phyloP scores from a whole-genome alignment of 257 asterid species.

The Knoxia roxburghii region DNA sequence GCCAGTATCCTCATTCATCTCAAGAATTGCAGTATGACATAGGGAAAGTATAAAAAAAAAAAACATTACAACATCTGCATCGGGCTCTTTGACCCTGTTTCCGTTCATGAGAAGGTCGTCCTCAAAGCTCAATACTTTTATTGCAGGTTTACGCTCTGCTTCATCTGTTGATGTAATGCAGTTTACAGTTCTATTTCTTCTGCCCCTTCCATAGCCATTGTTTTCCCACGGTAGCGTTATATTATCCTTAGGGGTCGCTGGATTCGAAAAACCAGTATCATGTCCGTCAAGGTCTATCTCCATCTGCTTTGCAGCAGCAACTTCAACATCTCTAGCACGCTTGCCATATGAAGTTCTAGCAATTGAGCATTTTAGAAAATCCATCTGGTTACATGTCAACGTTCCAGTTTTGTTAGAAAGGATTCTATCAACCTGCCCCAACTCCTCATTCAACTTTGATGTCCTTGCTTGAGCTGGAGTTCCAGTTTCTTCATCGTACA shows the following conservation, averaged over 20 bases:
- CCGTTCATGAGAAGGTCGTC: slow-evolving; percentile 77
- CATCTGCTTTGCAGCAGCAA: slow-evolving; percentile 89
- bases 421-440: slow-evolving; percentile 83
- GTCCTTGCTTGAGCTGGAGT: too few relatives aligned
- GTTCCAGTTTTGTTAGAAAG: slow-evolving; percentile 96
- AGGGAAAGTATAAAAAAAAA: too few relatives aligned
- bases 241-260: slow-evolving; percentile 17
- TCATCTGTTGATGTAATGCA: too few relatives aligned
- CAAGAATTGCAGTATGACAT: slow-evolving; percentile 93
- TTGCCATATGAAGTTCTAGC: too few relatives aligned
- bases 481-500: too few relatives aligned
- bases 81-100: slow-evolving; percentile 72
- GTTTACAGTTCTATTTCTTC: too few relatives aligned
- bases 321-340: too few relatives aligned
- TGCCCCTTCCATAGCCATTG: slow-evolving; percentile 23
- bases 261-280: slow-evolving; percentile 25
- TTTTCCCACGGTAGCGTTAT: slow-evolving; percentile 37
- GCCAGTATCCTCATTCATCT: slow-evolving; percentile 71
- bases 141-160: slow-evolving; percentile 34
- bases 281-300: slow-evolving; percentile 70
- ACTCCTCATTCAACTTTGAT: too few relatives aligned
- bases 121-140: slow-evolving; percentile 88
- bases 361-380: slow-evolving; percentile 83
- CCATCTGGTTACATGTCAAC: slow-evolving; percentile 95
- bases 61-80: slow-evolving; percentile 41